Conservation (phyloP, 2,329 filamentous ascomycete genomes). For the Aspergillus sp. region DNA sequence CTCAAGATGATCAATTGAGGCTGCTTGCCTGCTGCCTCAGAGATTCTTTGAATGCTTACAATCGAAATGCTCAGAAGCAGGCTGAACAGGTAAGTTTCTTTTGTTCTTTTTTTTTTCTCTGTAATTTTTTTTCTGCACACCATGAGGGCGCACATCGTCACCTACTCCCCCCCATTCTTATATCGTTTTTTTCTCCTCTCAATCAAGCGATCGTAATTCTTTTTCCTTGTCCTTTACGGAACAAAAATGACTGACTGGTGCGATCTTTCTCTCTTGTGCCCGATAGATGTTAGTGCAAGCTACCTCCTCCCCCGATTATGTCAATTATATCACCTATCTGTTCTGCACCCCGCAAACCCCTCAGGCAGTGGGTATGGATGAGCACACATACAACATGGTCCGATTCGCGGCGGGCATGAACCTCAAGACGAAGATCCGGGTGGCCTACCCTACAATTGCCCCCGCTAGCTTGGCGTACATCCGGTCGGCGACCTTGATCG, state of each 20-base stretch:
- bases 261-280: not conserved
- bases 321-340: conserved; percentile 93
- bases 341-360: conserved; percentile 65
- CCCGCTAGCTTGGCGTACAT: conserved; percentile 70
- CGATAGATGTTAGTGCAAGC: conserved; percentile 86
- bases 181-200: conserved; percentile 1
- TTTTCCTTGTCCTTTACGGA: conserved; percentile 2
- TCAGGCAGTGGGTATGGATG: conserved; percentile 54
- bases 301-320: conserved; percentile 83
- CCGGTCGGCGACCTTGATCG: conserved; percentile 70
- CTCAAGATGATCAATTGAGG: conserved; percentile 76
- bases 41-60: conserved; percentile 83
- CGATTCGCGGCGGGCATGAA: conserved; percentile 87
- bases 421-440: conserved; percentile 88
- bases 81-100: conserved; percentile 69
- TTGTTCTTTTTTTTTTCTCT: no score
- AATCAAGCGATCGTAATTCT: conserved; percentile 6
- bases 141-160: no score
- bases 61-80: conserved; percentile 77
- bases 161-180: no score
- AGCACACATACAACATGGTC: conserved; percentile 65
- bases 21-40: conserved; percentile 85
- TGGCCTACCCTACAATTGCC: conserved; percentile 70
- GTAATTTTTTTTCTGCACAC: no score
- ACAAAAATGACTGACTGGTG: conserved; percentile 12